Percentiles rank a stretch among this genome's conserved stretches.
These are phyloP conservation scores for Tylopilus balloui DNA, from an alignment of 768 basidiomycete genomes.

Conservation along the genomic window DNA sequence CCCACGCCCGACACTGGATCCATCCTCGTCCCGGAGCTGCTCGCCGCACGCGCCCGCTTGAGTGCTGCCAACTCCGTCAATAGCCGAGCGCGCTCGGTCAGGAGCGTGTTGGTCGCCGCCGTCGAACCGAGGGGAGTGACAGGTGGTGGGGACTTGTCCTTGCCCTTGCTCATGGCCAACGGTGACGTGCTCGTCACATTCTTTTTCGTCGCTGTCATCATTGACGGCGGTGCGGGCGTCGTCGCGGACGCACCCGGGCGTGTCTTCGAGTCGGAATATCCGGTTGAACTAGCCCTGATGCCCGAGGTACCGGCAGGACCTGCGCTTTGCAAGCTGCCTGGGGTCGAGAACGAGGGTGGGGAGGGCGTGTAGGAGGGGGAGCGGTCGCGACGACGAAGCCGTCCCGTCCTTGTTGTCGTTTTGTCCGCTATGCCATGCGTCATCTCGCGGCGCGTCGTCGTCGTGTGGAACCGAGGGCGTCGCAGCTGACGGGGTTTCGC, in stretches of 20 bases:
- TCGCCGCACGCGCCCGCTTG: slow-evolving; percentile 24
- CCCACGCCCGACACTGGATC: not conserved
- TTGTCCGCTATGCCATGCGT: no score
- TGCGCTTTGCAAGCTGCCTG: not conserved
- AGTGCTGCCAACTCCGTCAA: slow-evolving; percentile 51
- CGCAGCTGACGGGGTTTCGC: slow-evolving; percentile 19
- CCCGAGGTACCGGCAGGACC: not conserved
- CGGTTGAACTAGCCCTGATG: not conserved
- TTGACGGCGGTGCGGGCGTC: not conserved
- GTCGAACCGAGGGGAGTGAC: slow-evolving; percentile 33
- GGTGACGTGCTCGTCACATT: no score
- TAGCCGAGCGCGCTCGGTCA: slow-evolving; percentile 55
- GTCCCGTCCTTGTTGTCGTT: no score
- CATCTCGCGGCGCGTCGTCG: no score
- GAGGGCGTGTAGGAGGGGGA: slow-evolving; percentile 20
- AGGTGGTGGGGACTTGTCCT: not conserved
- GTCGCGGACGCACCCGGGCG: not conserved
- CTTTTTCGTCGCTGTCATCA: not conserved
- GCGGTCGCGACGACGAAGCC: slow-evolving; percentile 1
- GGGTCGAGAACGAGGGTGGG: slow-evolving; percentile 11
- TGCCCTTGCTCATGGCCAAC: not conserved
- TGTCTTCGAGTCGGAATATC: not conserved
- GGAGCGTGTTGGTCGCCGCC: slow-evolving; percentile 43
- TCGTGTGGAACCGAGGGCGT: not conserved
- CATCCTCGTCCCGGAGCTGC: not conserved